A percentile compares a stretch with the other conserved stretches of the same genome.
phyloP scores from a whole-genome alignment of 148 eudicot species.

The Persicaria maculosa region DNA sequence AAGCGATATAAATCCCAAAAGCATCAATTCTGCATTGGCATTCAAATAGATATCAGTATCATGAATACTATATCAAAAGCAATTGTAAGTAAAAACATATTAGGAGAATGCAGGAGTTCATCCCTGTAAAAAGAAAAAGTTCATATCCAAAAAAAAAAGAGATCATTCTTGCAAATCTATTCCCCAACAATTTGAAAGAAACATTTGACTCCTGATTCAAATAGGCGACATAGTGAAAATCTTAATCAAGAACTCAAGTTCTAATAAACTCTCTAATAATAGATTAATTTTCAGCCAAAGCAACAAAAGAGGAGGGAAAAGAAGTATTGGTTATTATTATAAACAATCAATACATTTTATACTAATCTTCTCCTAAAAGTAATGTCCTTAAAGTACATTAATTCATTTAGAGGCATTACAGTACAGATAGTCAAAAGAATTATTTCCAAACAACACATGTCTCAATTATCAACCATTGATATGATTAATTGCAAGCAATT shows the following conservation, averaged over 20 bases:
- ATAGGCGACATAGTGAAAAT: not conserved
- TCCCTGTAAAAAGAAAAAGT: not conserved
- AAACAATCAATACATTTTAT: not conserved
- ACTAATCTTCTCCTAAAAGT: not conserved
- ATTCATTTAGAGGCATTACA: not conserved
- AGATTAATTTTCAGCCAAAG: not conserved
- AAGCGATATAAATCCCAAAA: slow-evolving; percentile 89
- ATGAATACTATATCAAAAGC: not conserved
- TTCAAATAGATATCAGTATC: slow-evolving; percentile 7
- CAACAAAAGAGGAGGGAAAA: too few relatives aligned
- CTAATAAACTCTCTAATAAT: not conserved
- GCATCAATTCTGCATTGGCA: slow-evolving; percentile 69
- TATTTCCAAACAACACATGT: not conserved
- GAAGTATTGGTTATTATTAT: not conserved
- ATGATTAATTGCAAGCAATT: not conserved
- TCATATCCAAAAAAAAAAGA: not conserved
- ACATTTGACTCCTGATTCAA: not conserved
- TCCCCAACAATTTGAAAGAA: not conserved
- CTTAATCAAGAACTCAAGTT: not conserved
- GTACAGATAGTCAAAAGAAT: not conserved
- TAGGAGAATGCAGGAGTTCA: not conserved
- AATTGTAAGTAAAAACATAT: not conserved
- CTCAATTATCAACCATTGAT: not conserved
- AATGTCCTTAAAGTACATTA: not conserved
- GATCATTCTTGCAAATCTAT: not conserved